Base-by-base conservation (phyloP, 306 rosid genomes). In the Macrotyloma uniflorum region DNA sequence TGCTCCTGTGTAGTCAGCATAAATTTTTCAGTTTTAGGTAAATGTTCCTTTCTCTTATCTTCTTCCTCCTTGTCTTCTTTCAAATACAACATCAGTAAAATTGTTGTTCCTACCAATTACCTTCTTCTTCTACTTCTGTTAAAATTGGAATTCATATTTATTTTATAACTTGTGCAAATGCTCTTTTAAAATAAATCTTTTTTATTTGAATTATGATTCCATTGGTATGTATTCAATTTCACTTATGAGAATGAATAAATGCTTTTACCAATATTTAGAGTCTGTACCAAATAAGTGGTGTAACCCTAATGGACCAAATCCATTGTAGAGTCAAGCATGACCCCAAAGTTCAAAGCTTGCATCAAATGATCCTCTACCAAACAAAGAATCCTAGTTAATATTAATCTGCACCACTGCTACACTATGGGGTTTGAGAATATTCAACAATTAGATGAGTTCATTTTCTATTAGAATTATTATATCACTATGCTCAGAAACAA, bases 1-100 rank as follows among this genome's bases (percentile, higher is more conserved):
- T 78, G 74, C 55, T 78, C 32, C 67, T 67, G 24, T 53, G 68
- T 67, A 28, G 70, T 79, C 70, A 70, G 71, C 65, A 33, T 35
- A 58, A 20, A n/a, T 0, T 46, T 70, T 19, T 79, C 28, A 32
- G 20, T 54, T 70, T 79, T 61, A 10, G 72, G 55, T 79, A 70
- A 61, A 50, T 70, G 65, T 61, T 79, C 43, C 72, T 47, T 43
- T 70, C 76, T 69, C 70, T 57, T 78, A 19, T 42, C 26, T 30
- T 28, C 0, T 74, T 62, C 45, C 9, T 42, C 55, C 11, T 24
- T 40, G 0, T 24, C 24, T 62, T 32, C 33, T 45, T 13, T 45
- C n/a, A 13, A 3, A 20, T 16, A 19, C 15, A 65, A 13, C 45
- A 30, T 26, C 36, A 6, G 20, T 74, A n/a, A 43, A 59, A 6